Evolutionary conservation across 176 grass and related monocot species (phyloP).

Genomic region (Carex cristatella): DNA sequence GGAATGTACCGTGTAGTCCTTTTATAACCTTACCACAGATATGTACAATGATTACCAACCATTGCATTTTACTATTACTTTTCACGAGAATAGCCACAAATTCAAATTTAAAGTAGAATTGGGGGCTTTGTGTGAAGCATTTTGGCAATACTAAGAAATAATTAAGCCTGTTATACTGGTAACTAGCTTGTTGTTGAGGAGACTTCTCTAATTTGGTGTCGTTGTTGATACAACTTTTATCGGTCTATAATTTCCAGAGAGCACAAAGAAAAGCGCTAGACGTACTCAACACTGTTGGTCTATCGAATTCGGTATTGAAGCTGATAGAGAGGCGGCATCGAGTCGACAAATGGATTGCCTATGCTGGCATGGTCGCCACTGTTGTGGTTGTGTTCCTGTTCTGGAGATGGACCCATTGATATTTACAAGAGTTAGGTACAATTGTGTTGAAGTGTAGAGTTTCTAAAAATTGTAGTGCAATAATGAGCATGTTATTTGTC

Average conservation of each 20-base stretch:
- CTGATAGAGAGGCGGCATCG: constrained; percentile 82
- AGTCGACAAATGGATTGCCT: constrained; percentile 85
- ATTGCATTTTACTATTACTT: neutral
- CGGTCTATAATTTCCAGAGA: constrained; percentile 35
- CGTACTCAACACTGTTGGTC: constrained; percentile 80
- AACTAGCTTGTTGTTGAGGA: neutral
- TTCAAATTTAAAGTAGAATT: neutral
- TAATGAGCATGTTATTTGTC: neutral
- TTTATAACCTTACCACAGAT: neutral
- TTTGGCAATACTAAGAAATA: neutral
- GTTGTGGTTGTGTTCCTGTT: constrained; percentile 60
- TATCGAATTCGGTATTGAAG: constrained; percentile 86
- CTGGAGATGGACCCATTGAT: constrained; percentile 70
- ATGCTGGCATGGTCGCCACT: constrained; percentile 66
- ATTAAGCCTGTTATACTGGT: neutral
- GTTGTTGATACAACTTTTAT: neutral
- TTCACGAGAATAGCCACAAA: neutral
- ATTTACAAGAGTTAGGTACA: neutral
- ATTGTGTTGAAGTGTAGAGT: constrained; percentile 1
- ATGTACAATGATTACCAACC: neutral
- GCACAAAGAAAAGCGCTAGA: constrained; percentile 97
- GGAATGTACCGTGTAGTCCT: neutral
- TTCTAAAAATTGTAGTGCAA: neutral
- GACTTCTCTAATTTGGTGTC: neutral
- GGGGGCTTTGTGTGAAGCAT: neutral